phyloP scores from a whole-genome alignment of 1,284 basidiomycete genomes.

The Mycena citricolor region DNA sequence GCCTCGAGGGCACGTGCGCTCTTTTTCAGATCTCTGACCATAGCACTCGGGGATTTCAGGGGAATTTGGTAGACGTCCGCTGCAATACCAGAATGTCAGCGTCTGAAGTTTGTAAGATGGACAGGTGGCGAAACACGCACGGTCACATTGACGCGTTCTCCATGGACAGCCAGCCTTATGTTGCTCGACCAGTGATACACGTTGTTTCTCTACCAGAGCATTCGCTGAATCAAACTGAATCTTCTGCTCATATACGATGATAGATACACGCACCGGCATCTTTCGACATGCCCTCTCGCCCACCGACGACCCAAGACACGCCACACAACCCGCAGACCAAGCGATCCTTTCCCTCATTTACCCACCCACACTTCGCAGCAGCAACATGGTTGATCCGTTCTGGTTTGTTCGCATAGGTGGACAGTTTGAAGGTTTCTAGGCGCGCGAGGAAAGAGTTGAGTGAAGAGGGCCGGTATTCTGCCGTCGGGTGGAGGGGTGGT shows the following conservation, averaged over 20 bases:
- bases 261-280: slow-evolving; percentile 65
- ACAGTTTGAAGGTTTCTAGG: slow-evolving; percentile 71
- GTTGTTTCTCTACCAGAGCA: slow-evolving; percentile 71
- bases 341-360: slow-evolving; percentile 74
- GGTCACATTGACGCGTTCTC: slow-evolving; percentile 74
- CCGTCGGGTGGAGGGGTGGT: slow-evolving; percentile 38
- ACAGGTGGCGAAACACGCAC: slow-evolving; percentile 40
- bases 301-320: slow-evolving; percentile 68
- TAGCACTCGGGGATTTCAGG: slow-evolving; percentile 59
- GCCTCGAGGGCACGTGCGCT: slow-evolving; percentile 54
- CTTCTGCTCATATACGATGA: too few relatives aligned
- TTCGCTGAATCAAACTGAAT: slow-evolving; percentile 46
- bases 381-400: slow-evolving; percentile 70
- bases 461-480: slow-evolving; percentile 78
- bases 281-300: slow-evolving; percentile 62
- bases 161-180: slow-evolving; percentile 82
- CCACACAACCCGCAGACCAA: slow-evolving; percentile 69
- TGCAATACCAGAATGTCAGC: too few relatives aligned
- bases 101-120: slow-evolving; percentile 7
- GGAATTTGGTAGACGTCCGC: slow-evolving; percentile 75
- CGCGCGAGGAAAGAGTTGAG: slow-evolving; percentile 67
- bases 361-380: slow-evolving; percentile 77
- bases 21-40: slow-evolving; percentile 58
- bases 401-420: slow-evolving; percentile 78
- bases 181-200: slow-evolving; percentile 55